Base-by-base conservation (phyloP, 345 rosid genomes). In the Litchi chinensis region DNA sequence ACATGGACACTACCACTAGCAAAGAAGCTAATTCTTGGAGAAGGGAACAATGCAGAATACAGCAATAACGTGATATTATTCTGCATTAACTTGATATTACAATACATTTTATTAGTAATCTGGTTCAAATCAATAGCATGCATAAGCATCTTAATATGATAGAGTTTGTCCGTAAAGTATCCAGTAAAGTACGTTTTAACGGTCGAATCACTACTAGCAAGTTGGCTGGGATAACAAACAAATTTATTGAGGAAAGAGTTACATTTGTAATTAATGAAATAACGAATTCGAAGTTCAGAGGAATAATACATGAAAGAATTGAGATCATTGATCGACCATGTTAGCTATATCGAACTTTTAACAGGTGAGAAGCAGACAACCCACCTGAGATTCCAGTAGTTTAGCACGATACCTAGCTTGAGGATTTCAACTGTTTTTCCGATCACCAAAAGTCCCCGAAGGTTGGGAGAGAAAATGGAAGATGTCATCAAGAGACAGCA, bases 251-350 rank as follows among this genome's bases (percentile, higher is more conserved):
- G 73, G 44, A 43, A 64, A 39, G 32, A 70, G 74, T 75, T 71
- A 75, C 73, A 65, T 60, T 62, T 64, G 39, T 48, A 71, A 68
- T 82, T 74, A 83, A 78, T 71, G 40, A 81, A 75, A 80, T 70
- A 39, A 76, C 64, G 60, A 54, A 67, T 67, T 57, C 63, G 50
- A 74, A 8, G 72, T 68, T 65, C 56, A 15, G 66, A 68, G 28
- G 65, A 88, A 84, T 80, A 70, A 76, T 76, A 76, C 84, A 83
- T 6, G 28, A 83, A 82, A 74, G 75, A 85, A 83, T 66, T 64
- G 39, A 67, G 40, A 75, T 12, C 16, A 18, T 7, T 37, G 68
- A 43, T 66, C 62, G n/a, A 77, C 54, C 54, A 26, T 48, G 65
- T 57, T 62, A 77, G 68, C 70, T 10, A 73, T 65, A 70, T 70